phyloP scores from a whole-genome alignment of 371 early-diverging fungal genomes.

The Zancudomyces culisetae region DNA sequence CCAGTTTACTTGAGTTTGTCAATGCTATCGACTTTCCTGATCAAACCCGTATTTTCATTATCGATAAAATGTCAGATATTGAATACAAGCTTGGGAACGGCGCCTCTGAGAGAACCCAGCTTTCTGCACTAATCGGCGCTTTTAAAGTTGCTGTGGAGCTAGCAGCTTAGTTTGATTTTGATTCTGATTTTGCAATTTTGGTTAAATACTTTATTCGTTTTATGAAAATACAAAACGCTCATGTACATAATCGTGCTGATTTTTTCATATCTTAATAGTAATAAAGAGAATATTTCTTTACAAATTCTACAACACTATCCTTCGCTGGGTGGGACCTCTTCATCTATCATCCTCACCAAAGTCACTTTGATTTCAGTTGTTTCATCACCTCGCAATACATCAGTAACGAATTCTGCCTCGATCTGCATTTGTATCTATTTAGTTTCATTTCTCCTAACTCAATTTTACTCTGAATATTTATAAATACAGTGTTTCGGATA shows the following conservation, averaged over 20 bases:
- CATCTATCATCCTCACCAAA: constrained; percentile 71
- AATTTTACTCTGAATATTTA: too few relatives aligned
- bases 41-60: constrained; percentile 35
- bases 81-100: constrained; percentile 73
- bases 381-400: constrained; percentile 76
- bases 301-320: too few relatives aligned
- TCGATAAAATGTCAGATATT: constrained; percentile 66
- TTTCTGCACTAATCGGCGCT: constrained; percentile 54
- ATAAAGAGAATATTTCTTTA: too few relatives aligned
- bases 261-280: too few relatives aligned
- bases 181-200: too few relatives aligned
- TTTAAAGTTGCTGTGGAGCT: constrained; percentile 55
- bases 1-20: constrained; percentile 44
- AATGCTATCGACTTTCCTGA: constrained; percentile 44
- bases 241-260: too few relatives aligned
- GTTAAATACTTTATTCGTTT: too few relatives aligned
- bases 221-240: too few relatives aligned
- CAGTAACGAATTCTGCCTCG: constrained; percentile 62
- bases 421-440: constrained; percentile 62
- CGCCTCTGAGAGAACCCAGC: constrained; percentile 62
- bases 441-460: too few relatives aligned
- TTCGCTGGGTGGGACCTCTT: constrained; percentile 85
- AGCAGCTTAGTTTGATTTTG: constrained; percentile 13
- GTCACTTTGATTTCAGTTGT: constrained; percentile 74
- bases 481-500: too few relatives aligned